A percentile compares a stretch with the other conserved stretches of the same genome.
phyloP scores from a whole-genome alignment of 2,329 filamentous ascomycete species.

The Orbilia quercus region DNA sequence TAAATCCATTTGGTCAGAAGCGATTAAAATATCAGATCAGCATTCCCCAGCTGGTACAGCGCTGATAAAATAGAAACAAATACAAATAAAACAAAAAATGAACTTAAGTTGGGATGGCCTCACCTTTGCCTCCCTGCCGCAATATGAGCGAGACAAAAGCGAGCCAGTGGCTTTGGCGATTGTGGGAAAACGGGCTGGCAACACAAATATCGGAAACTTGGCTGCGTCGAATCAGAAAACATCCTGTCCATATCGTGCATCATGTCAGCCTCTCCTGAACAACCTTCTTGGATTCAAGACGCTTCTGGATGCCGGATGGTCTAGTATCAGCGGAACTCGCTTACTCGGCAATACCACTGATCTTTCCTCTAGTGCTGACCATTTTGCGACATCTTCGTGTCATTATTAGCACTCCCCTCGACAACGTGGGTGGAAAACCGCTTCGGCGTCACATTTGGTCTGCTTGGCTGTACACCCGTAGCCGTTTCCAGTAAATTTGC shows the following conservation, averaged over 20 bases:
- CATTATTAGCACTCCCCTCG: slow-evolving; percentile 10
- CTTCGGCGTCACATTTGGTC: slow-evolving; percentile 20
- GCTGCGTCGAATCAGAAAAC: slow-evolving; percentile 13
- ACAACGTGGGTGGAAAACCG: slow-evolving; percentile 17
- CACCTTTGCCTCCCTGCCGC: slow-evolving; percentile 45
- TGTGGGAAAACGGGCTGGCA: slow-evolving; percentile 40
- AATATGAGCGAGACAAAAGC: slow-evolving; percentile 22
- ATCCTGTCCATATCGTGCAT: no score
- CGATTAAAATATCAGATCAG: slow-evolving; percentile 41
- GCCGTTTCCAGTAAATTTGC: background rate
- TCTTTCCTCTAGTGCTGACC: slow-evolving; percentile 40
- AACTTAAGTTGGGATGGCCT: slow-evolving; percentile 31
- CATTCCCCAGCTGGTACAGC: slow-evolving; percentile 39
- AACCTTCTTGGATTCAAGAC: slow-evolving; percentile 16
- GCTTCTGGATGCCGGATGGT: slow-evolving; percentile 21
- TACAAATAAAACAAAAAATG: no score
- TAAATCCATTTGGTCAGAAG: slow-evolving; percentile 18
- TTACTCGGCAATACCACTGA: slow-evolving; percentile 41
- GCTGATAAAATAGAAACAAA: slow-evolving; percentile 27
- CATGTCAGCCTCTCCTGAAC: slow-evolving; percentile 19
- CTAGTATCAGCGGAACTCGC: slow-evolving; percentile 41
- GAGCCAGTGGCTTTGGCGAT: no score
- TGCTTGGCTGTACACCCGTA: slow-evolving; percentile 16
- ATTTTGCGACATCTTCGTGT: slow-evolving; percentile 32
- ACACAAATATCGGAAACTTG: slow-evolving; percentile 28